phyloP scores from a whole-genome alignment of 257 asterid species.

The Lycium ferocissimum region DNA sequence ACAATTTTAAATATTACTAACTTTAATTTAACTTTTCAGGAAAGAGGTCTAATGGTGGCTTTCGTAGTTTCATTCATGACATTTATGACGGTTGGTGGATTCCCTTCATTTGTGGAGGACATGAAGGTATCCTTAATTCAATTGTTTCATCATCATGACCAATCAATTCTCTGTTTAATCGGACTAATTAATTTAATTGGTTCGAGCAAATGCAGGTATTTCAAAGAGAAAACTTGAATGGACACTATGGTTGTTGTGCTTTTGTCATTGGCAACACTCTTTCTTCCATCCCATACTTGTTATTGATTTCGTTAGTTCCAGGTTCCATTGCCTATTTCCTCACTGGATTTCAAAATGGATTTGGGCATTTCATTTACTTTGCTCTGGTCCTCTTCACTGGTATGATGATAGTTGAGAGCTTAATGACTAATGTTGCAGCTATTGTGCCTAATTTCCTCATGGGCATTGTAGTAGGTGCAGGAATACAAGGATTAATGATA shows the following conservation, averaged over 20 bases:
- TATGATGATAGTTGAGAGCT: conserved; percentile 46
- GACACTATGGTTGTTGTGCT: conserved; percentile 41
- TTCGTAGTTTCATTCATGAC: conserved; percentile 61
- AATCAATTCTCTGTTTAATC: not conserved
- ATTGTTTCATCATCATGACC: not conserved
- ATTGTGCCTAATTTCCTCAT: conserved; percentile 46
- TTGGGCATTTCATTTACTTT: conserved; percentile 37
- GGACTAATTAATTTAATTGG: not conserved
- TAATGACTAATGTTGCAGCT: conserved; percentile 43
- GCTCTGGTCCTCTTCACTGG: conserved; percentile 23
- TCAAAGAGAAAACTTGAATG: conserved; percentile 46
- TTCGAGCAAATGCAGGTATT: conserved; percentile 34
- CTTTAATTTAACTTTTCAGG: conserved; percentile 38
- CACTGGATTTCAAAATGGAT: conserved; percentile 28
- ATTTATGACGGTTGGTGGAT: conserved; percentile 62
- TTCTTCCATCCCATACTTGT: conserved; percentile 42
- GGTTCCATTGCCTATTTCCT: conserved; percentile 42
- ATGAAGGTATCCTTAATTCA: conserved; percentile 46
- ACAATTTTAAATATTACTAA: not conserved
- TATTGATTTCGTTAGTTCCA: conserved; percentile 40
- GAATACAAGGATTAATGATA: conserved; percentile 47
- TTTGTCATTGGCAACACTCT: conserved; percentile 40
- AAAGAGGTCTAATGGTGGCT: conserved; percentile 45
- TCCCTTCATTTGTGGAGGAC: conserved; percentile 66
- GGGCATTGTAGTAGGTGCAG: conserved; percentile 47